A percentile compares a stretch with the other conserved stretches of the same genome.
phyloP scores from a whole-genome alignment of 192 early-diverging fungal genomes.

The Borealophlyctis nickersoniae region DNA sequence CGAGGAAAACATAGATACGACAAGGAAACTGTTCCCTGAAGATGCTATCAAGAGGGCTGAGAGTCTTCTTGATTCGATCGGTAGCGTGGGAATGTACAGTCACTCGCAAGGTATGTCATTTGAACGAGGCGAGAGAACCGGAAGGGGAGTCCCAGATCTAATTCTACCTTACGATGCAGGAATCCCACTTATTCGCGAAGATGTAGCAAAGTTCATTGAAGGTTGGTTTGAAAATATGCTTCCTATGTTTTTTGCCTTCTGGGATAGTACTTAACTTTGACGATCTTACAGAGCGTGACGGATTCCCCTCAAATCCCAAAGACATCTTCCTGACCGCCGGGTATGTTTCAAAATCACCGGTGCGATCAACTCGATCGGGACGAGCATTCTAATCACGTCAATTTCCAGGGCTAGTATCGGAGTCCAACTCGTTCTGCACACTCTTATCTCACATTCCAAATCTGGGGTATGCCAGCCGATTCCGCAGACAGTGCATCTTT shows the following conservation, averaged over 20 bases:
- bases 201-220: slow-evolving; percentile 89
- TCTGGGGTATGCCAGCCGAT: slow-evolving; percentile 60
- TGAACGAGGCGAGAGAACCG: too few relatives aligned
- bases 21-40: slow-evolving; percentile 64
- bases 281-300: slow-evolving; percentile 82
- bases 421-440: slow-evolving; percentile 87
- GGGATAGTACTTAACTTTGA: background rate
- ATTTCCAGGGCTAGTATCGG: slow-evolving; percentile 76
- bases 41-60: slow-evolving; percentile 88
- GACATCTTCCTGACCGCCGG: slow-evolving; percentile 88
- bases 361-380: background rate
- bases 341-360: slow-evolving; percentile 10
- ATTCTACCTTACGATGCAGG: too few relatives aligned
- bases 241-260: background rate
- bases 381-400: slow-evolving; percentile 5
- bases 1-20: slow-evolving; percentile 44
- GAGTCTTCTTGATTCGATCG: slow-evolving; percentile 64
- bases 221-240: slow-evolving; percentile 12
- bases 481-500: background rate
- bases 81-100: slow-evolving; percentile 84
- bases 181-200: slow-evolving; percentile 74
- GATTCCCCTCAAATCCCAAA: slow-evolving; percentile 77
- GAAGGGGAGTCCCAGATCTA: too few relatives aligned
- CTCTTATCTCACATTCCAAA: slow-evolving; percentile 69
- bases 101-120: slow-evolving; percentile 77